phyloP scores from a whole-genome alignment of 441 rosid genomes.

The Biscutella laevigata region DNA sequence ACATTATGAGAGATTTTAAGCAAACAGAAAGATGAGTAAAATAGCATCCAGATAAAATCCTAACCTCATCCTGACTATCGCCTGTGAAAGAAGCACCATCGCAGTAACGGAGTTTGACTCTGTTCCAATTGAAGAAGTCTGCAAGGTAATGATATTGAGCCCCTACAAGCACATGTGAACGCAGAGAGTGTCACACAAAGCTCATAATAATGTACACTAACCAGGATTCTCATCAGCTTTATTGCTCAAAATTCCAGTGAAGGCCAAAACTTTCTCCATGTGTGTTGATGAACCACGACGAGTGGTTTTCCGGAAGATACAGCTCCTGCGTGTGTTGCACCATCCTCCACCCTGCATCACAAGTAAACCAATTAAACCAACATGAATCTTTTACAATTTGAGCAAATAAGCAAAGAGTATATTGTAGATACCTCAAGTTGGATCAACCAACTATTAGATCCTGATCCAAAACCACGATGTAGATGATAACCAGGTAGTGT shows the following conservation, averaged over 20 bases:
- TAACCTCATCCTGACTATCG: constrained; percentile 52
- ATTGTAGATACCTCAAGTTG: constrained; percentile 46
- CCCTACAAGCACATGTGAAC: background rate
- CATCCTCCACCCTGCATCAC: constrained; percentile 66
- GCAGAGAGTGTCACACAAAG: too few relatives aligned
- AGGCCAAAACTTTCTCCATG: constrained; percentile 55
- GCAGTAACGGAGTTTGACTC: constrained; percentile 77
- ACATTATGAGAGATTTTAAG: background rate
- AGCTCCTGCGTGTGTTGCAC: constrained; percentile 48
- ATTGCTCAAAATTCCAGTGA: constrained; percentile 62
- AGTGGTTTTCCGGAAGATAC: constrained; percentile 58
- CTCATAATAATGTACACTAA: constrained; percentile 4
- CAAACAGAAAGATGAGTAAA: too few relatives aligned
- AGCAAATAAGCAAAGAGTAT: background rate
- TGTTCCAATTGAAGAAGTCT: constrained; percentile 92
- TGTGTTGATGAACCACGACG: constrained; percentile 62
- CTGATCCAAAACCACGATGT: constrained; percentile 48
- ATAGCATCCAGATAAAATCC: too few relatives aligned
- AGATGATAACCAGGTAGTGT: constrained; percentile 67
- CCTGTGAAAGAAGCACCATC: constrained; percentile 95
- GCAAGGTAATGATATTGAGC: constrained; percentile 2
- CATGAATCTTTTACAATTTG: background rate
- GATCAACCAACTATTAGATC: constrained; percentile 53
- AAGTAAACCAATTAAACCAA: background rate
- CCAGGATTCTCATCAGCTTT: constrained; percentile 58